Evolutionary conservation across 306 rosid genomes (phyloP).

Genomic region (Begonia masoniana): DNA sequence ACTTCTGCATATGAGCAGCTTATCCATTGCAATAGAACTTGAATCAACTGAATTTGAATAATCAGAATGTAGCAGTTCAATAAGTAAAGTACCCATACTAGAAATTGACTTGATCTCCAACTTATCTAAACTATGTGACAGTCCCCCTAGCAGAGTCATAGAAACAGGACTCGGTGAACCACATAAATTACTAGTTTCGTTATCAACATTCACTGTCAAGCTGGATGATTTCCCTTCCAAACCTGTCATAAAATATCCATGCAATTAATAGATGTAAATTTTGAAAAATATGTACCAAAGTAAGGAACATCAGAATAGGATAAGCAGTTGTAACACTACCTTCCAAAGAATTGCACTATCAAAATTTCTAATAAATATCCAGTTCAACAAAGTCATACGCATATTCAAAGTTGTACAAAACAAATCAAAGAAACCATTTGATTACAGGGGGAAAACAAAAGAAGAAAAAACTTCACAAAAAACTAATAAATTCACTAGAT

Average conservation of each 20-base stretch:
- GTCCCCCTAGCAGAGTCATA: slow-evolving; percentile 33
- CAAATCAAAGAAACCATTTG: too few species aligned
- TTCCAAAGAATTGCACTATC: too few species aligned
- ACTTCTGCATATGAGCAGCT: slow-evolving; percentile 69
- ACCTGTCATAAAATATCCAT: slow-evolving; percentile 29
- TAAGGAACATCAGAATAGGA: background rate
- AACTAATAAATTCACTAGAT: too few species aligned
- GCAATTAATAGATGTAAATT: background rate
- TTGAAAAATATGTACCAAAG: background rate
- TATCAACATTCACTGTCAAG: slow-evolving; percentile 37
- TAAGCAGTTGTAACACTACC: too few species aligned
- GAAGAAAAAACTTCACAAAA: too few species aligned
- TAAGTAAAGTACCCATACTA: slow-evolving; percentile 43
- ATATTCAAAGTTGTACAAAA: too few species aligned
- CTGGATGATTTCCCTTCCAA: slow-evolving; percentile 62
- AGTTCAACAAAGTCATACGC: too few species aligned
- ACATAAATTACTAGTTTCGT: slow-evolving; percentile 34
- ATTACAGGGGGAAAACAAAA: too few species aligned
- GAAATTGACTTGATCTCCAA: slow-evolving; percentile 40
- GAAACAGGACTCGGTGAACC: slow-evolving; percentile 38
- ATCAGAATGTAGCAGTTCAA: slow-evolving; percentile 55
- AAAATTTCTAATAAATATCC: too few species aligned
- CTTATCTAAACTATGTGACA: slow-evolving; percentile 53
- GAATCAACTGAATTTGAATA: slow-evolving; percentile 45
- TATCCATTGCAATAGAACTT: slow-evolving; percentile 39